Percentiles rank a stretch among this genome's conserved stretches.
These are phyloP conservation scores for Clonostachys chloroleuca DNA, from an alignment of 2,329 filamentous ascomycete species.

Conservation along the genomic window DNA sequence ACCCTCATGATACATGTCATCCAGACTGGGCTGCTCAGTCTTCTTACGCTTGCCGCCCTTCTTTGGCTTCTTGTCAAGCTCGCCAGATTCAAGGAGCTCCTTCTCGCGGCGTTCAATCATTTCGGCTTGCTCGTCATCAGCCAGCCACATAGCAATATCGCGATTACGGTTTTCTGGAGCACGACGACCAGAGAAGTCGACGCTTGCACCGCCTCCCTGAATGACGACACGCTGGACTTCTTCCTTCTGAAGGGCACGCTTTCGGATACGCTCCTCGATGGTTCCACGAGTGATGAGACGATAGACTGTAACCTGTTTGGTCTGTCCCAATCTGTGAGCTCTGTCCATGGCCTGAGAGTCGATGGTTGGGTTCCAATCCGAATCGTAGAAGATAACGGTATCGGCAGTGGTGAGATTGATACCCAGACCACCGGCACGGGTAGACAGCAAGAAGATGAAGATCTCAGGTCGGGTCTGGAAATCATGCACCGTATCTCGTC, in stretches of 20 bases:
- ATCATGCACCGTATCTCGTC: conserved; percentile 91
- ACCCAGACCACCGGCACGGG: conserved; percentile 92
- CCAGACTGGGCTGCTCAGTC: conserved; percentile 63
- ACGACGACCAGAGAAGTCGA: conserved; percentile 93
- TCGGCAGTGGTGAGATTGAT: conserved; percentile 97
- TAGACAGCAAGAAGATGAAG: conserved; percentile 95
- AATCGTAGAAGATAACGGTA: conserved; percentile 99
- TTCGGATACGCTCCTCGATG: conserved; percentile 96
- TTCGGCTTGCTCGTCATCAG: conserved; percentile 93
- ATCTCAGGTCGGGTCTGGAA: conserved; percentile 95
- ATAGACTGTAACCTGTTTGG: conserved; percentile 93
- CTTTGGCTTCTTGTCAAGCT: conserved; percentile 60
- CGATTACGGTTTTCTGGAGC: conserved; percentile 89
- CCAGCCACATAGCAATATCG: conserved; percentile 98
- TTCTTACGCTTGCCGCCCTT: conserved; percentile 52
- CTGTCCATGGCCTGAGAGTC: conserved; percentile 99
- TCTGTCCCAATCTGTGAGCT: conserved; percentile 95
- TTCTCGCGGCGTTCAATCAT: conserved; percentile 91
- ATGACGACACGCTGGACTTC: conserved; percentile 98
- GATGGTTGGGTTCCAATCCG: conserved; percentile 98
- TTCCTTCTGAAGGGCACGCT: conserved; percentile 95
- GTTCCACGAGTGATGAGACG: conserved; percentile 94
- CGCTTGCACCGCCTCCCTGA: conserved; percentile 81
- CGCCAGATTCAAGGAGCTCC: conserved; percentile 73
- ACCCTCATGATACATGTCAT: conserved; percentile 99